Evolutionary conservation across 176 grass and related monocot species (phyloP).

Genomic region (Zoysia pacifica): DNA sequence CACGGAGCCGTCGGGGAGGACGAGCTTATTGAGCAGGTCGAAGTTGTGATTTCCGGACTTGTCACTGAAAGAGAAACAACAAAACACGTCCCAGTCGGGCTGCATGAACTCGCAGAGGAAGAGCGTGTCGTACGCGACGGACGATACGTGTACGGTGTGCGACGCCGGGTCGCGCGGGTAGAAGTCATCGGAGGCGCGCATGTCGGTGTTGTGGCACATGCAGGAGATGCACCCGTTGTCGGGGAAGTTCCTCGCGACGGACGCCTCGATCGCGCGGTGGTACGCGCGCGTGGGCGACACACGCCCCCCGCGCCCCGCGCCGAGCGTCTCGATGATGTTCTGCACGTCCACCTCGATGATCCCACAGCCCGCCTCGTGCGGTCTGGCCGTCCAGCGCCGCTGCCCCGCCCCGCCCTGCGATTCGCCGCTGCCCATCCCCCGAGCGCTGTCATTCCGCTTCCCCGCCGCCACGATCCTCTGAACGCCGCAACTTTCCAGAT

Average conservation of each 20-base stretch:
- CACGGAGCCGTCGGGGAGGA: slow-evolving; percentile 78
- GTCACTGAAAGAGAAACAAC: slow-evolving; percentile 37
- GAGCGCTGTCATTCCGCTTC: too few relatives aligned
- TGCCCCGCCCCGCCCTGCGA: too few relatives aligned
- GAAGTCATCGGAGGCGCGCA: slow-evolving; percentile 85
- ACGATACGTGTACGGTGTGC: slow-evolving; percentile 73
- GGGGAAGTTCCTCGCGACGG: slow-evolving; percentile 57
- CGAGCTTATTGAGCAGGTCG: slow-evolving; percentile 68
- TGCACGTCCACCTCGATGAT: slow-evolving; percentile 78
- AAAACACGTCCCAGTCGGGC: slow-evolving; percentile 88
- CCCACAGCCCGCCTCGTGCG: too few relatives aligned
- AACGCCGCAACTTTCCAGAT: not conserved
- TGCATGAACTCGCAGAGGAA: slow-evolving; percentile 95
- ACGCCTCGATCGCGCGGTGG: slow-evolving; percentile 71
- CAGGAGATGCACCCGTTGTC: slow-evolving; percentile 88
- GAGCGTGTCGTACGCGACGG: slow-evolving; percentile 74
- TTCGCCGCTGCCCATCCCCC: too few relatives aligned
- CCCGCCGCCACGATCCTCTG: too few relatives aligned
- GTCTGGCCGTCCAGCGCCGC: too few relatives aligned
- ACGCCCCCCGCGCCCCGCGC: slow-evolving; percentile 70
- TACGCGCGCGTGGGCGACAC: slow-evolving; percentile 59
- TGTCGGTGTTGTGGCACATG: slow-evolving; percentile 81
- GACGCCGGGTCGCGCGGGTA: slow-evolving; percentile 83
- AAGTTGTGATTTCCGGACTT: slow-evolving; percentile 82
- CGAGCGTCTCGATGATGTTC: slow-evolving; percentile 82